phyloP scores from a whole-genome alignment of 164 flowering plant species.

The Umbellularia californica region DNA sequence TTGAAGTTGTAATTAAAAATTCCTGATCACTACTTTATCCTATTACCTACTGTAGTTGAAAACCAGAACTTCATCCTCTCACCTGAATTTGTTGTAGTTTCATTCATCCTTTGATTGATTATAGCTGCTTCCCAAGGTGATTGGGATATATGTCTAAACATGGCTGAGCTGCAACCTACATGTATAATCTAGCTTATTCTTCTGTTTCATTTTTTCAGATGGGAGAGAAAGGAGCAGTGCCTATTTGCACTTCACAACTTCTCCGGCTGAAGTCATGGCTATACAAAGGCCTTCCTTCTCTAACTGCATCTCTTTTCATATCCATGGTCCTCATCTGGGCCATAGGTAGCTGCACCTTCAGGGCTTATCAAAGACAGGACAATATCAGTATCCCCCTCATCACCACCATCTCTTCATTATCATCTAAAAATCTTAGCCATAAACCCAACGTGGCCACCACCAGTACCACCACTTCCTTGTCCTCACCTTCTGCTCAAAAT shows the following conservation, averaged over 20 bases:
- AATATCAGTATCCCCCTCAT: slow-evolving; percentile 8
- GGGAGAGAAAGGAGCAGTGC: slow-evolving; percentile 46
- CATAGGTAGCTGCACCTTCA: slow-evolving; percentile 42
- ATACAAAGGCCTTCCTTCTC: slow-evolving; percentile 38
- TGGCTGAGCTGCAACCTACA: not conserved
- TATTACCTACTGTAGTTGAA: too few species aligned
- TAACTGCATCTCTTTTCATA: slow-evolving; percentile 38
- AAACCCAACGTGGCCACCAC: not conserved
- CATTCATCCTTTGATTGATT: too few species aligned
- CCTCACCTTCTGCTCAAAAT: not conserved
- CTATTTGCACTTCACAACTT: slow-evolving; percentile 19
- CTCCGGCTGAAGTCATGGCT: slow-evolving; percentile 33
- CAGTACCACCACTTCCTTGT: too few species aligned
- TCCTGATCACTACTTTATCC: too few species aligned
- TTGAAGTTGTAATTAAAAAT: too few species aligned
- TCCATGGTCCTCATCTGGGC: slow-evolving; percentile 58
- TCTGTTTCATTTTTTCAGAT: slow-evolving; percentile 12
- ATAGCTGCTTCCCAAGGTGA: too few species aligned
- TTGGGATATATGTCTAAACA: not conserved
- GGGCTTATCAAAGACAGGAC: slow-evolving; percentile 34
- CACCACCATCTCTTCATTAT: not conserved
- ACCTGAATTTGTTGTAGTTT: too few species aligned
- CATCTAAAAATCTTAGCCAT: not conserved
- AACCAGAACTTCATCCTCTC: too few species aligned
- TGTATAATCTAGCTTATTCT: not conserved